These are phyloP conservation scores for Vicia villosa DNA, from an alignment of 306 rosid genomes.

Conservation along the genomic window DNA sequence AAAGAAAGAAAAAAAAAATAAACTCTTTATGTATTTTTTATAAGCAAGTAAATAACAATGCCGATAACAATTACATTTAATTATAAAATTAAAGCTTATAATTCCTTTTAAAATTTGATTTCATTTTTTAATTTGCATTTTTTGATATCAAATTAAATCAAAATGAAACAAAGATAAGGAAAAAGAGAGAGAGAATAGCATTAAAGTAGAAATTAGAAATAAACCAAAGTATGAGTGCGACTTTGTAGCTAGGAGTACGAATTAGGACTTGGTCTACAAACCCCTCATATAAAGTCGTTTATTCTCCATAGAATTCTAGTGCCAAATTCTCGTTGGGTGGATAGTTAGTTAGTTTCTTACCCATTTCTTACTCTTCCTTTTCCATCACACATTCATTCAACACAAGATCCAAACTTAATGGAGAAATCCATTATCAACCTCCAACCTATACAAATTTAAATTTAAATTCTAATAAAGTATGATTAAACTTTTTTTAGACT, in stretches of 20 bases:
- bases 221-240: not conserved
- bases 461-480: too few species aligned
- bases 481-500: too few species aligned
- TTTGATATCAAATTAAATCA: too few species aligned
- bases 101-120: too few species aligned
- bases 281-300: not conserved
- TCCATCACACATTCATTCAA: conserved; percentile 45
- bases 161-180: not conserved
- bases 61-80: too few species aligned
- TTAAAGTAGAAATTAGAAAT: not conserved
- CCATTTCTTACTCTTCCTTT: conserved; percentile 44
- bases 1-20: too few species aligned
- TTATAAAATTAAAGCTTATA: too few species aligned
- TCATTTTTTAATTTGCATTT: not conserved
- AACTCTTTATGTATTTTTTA: too few species aligned
- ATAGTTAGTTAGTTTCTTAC: conserved; percentile 41
- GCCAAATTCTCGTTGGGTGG: conserved; percentile 45
- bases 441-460: not conserved
- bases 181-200: too few species aligned
- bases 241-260: not conserved
- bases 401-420: conserved; percentile 71
- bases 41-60: too few species aligned
- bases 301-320: conserved; percentile 29
- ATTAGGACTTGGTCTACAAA: conserved; percentile 3
- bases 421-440: conserved; percentile 27